phyloP scores from a whole-genome alignment of 345 rosid genomes.

The Conringia planisiliqua region DNA sequence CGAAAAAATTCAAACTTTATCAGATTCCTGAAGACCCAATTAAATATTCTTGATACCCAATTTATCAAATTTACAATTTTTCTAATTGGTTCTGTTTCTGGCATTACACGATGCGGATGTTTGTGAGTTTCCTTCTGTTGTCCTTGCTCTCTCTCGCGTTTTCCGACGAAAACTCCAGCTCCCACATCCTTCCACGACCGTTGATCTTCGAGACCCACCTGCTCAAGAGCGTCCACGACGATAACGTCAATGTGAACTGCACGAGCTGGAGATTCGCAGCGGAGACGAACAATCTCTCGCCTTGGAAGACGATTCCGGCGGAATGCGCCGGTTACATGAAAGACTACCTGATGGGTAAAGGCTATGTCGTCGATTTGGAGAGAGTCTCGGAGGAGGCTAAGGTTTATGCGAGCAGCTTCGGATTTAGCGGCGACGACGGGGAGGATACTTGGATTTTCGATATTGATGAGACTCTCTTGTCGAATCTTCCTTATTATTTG shows the following conservation, averaged over 20 bases:
- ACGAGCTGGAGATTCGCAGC: conserved; percentile 85
- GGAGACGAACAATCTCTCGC: conserved; percentile 73
- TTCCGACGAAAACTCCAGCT: conserved; percentile 34
- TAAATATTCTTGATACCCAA: not conserved
- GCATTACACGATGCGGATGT: conserved; percentile 36
- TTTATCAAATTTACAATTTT: not conserved
- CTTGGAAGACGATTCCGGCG: conserved; percentile 70
- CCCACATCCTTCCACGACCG: conserved; percentile 53
- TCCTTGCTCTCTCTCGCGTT: conserved; percentile 35
- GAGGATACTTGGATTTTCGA: conserved; percentile 86
- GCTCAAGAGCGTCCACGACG: conserved; percentile 32
- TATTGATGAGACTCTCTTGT: conserved; percentile 82
- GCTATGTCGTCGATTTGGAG: conserved; percentile 56
- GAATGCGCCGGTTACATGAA: conserved; percentile 67
- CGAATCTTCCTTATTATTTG: conserved; percentile 78
- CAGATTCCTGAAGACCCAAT: conserved; percentile 12
- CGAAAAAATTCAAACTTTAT: not conserved
- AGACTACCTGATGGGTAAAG: conserved; percentile 47
- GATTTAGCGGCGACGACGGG: conserved; percentile 45
- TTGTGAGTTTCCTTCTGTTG: conserved; percentile 35
- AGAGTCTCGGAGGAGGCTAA: conserved; percentile 62
- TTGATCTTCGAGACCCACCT: conserved; percentile 48
- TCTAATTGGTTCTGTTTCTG: not conserved
- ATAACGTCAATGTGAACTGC: conserved; percentile 47
- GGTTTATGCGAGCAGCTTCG: conserved; percentile 50